phyloP scores from a whole-genome alignment of 2,329 filamentous ascomycete species.

The Hymenoscyphus scutula region DNA sequence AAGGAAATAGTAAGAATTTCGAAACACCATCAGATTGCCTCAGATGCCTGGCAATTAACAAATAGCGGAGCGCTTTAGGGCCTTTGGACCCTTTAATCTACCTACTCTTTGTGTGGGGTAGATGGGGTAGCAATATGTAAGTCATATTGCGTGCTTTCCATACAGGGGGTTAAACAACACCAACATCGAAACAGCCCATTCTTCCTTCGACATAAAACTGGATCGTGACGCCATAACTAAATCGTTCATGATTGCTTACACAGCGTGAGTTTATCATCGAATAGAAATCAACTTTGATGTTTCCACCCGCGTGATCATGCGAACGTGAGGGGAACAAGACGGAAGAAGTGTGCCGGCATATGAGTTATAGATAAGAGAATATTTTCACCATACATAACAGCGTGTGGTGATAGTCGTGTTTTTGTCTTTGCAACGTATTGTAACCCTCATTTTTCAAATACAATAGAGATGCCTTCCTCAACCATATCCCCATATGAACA shows the following conservation, averaged over 20 bases:
- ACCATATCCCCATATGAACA: constrained; percentile 42
- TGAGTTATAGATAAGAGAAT: background rate
- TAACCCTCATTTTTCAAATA: background rate
- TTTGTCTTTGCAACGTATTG: background rate
- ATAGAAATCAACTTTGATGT: background rate
- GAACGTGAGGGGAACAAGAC: background rate
- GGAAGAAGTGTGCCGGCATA: background rate
- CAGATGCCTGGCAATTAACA: too few species aligned
- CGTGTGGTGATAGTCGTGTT: background rate
- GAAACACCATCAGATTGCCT: too few species aligned
- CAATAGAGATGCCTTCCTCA: background rate
- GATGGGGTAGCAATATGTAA: background rate
- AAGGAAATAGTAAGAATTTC: background rate
- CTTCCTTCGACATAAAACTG: background rate
- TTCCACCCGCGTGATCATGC: background rate
- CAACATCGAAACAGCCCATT: background rate
- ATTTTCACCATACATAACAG: background rate
- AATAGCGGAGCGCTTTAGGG: too few species aligned
- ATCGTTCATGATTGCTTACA: background rate
- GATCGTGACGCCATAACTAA: background rate
- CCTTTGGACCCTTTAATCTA: background rate
- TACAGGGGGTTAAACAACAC: background rate
- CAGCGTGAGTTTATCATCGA: background rate
- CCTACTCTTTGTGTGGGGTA: background rate
- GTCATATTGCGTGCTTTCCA: background rate